phyloP scores from a whole-genome alignment of 2,329 filamentous ascomycete species.

The Corynespora cassiicola region DNA sequence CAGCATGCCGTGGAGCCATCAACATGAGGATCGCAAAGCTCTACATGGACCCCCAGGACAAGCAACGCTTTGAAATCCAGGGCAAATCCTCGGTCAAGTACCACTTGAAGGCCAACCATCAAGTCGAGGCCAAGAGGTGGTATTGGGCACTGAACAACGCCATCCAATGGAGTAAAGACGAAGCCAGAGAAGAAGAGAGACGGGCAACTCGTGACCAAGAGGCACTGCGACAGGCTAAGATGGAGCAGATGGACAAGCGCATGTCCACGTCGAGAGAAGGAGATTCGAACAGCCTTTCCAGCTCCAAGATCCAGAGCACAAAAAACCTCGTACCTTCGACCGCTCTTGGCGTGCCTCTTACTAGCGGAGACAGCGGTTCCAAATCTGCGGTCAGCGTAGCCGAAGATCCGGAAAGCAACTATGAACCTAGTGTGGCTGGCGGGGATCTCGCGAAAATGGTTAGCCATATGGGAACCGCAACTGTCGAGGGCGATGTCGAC shows the following conservation, averaged over 20 bases:
- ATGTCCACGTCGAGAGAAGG: slow-evolving; percentile 47
- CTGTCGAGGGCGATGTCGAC: slow-evolving; percentile 65
- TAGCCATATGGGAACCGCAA: slow-evolving; percentile 57
- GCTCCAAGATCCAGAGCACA: slow-evolving; percentile 36
- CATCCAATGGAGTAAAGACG: slow-evolving; percentile 98
- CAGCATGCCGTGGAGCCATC: slow-evolving; percentile 94
- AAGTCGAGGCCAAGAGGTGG: slow-evolving; percentile 98
- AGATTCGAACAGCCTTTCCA: slow-evolving; percentile 47
- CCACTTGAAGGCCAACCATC: slow-evolving; percentile 95
- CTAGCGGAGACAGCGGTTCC: slow-evolving; percentile 44
- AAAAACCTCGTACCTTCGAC: slow-evolving; percentile 46
- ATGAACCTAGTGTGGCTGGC: slow-evolving; percentile 65
- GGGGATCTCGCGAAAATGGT: slow-evolving; percentile 57
- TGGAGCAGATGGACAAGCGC: slow-evolving; percentile 69
- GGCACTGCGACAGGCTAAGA: slow-evolving; percentile 75
- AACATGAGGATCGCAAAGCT: slow-evolving; percentile 97
- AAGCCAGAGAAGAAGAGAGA: slow-evolving; percentile 87
- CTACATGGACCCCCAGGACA: slow-evolving; percentile 96
- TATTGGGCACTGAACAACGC: slow-evolving; percentile 99
- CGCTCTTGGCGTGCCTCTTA: slow-evolving; percentile 57
- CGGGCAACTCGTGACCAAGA: slow-evolving; percentile 78
- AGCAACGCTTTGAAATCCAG: slow-evolving; percentile 96
- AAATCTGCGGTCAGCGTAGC: slow-evolving; percentile 54
- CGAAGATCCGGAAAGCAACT: slow-evolving; percentile 64
- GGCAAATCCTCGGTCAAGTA: slow-evolving; percentile 99